A percentile compares a stretch with the other conserved stretches of the same genome.
Evolutionary conservation across 306 rosid genomes (phyloP).

Genomic region (Rubus parviflorus): DNA sequence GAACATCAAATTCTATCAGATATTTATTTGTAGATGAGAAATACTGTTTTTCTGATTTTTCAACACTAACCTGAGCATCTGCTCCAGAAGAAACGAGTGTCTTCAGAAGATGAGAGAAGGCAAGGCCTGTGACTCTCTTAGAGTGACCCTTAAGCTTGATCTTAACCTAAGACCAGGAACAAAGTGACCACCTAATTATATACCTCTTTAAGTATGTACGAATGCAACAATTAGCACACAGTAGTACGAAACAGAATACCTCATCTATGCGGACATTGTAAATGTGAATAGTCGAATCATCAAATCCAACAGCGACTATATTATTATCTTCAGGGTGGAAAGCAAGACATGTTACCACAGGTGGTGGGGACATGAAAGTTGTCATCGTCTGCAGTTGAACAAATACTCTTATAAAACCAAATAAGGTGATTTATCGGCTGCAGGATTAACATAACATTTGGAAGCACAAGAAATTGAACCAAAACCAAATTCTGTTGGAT

Average conservation of each 20-base stretch:
- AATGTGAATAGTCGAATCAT: conserved; percentile 76
- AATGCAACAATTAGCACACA: not conserved
- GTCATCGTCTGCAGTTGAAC: conserved; percentile 68
- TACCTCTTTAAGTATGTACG: not conserved
- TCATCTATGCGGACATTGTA: conserved; percentile 73
- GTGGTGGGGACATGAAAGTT: conserved; percentile 90
- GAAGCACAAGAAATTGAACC: not conserved
- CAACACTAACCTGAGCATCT: conserved; percentile 74
- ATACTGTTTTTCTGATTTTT: not conserved
- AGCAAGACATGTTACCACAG: conserved; percentile 81
- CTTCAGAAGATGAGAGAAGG: conserved; percentile 66
- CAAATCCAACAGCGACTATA: conserved; percentile 87
- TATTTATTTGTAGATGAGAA: not conserved
- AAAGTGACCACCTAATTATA: conserved; percentile 6
- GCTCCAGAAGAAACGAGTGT: conserved; percentile 87
- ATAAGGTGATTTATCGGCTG: not conserved
- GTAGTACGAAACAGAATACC: conserved; percentile 38
- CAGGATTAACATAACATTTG: not conserved
- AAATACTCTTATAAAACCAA: not conserved
- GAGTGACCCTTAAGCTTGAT: conserved; percentile 81
- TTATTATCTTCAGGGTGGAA: conserved; percentile 91
- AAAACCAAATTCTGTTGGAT: not conserved
- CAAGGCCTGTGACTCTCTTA: conserved; percentile 82
- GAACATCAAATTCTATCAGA: not conserved
- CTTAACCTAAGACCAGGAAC: conserved; percentile 50